Base-by-base conservation (phyloP, 2,329 filamentous ascomycete genomes). In the Colletotrichum phormii region DNA sequence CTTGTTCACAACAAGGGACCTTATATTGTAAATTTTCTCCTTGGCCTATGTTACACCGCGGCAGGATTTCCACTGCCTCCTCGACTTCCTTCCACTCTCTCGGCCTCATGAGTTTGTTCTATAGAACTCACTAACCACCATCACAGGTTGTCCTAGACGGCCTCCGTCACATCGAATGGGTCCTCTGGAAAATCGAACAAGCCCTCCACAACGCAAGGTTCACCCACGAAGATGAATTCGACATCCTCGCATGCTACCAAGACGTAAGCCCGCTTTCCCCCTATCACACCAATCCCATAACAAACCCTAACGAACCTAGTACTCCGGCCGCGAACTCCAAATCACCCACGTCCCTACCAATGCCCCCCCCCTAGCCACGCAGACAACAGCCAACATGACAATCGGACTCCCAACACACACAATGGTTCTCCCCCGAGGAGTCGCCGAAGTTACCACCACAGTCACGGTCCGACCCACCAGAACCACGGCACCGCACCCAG, bases 1-100 rank as follows among this genome's bases (percentile, higher is more conserved):
- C 55, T 74, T 7, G 33, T 73, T 5, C 33, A 70, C 12, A 73
- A 73, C 57, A 61, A 69, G 64, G 70, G 73, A 3, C 73, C 73
- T 24, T 74, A 73, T 54, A 54, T 55, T 12, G 71, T 73, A 26
- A 42, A 62, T 49, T 9, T 35, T 5, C n/a, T 33, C 18, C 8
- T 18, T 18, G 13, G 26, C 35, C 26, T 15, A 1, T 49, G 12
- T 9, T 22, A 18, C 35, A 26, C 3, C 7, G 3, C 18, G n/a
- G 4, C 5, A 4, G 11, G n/a, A 22, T 22, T 13, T 15, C 8
- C 22, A 9, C 33, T 18, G 26, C 7, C 6, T 4, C 35, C 4
- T 12, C 54, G 13, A 22, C n/a, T 1, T 22, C 6, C n/a, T 4
- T 37, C 22, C 5, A 11, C 1, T 24, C n/a, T 3, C 18, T 46